These are phyloP conservation scores for Fusarium guadeloupense DNA, from an alignment of 2,329 filamentous ascomycete species.

Conservation along the genomic window DNA sequence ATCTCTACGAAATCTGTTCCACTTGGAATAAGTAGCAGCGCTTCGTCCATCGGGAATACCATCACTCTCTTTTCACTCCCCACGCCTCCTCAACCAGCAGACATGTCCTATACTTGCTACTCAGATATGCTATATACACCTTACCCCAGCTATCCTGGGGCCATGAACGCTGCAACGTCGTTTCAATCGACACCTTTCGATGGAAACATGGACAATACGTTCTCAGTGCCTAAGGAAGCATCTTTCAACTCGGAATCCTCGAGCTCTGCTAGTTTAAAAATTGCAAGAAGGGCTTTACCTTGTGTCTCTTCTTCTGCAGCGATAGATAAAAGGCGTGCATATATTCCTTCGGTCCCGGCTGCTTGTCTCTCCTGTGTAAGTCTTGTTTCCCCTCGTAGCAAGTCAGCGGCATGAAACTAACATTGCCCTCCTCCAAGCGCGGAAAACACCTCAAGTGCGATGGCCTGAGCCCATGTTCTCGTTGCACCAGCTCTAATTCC, in stretches of 20 bases:
- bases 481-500: slow-evolving; percentile 67
- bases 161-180: slow-evolving; percentile 19
- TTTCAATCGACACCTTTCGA: slow-evolving; percentile 9
- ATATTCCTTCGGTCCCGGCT: slow-evolving; percentile 54
- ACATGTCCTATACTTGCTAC: slow-evolving; percentile 32
- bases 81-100: slow-evolving; percentile 21
- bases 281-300: slow-evolving; percentile 24
- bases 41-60: slow-evolving; percentile 14
- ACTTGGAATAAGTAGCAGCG: slow-evolving; percentile 15
- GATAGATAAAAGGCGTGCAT: slow-evolving; percentile 39
- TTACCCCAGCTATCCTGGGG: slow-evolving; percentile 31
- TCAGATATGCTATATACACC: slow-evolving; percentile 11
- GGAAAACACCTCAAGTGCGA: slow-evolving; percentile 81
- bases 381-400: slow-evolving; percentile 13
- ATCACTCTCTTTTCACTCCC: slow-evolving; percentile 17
- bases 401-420: slow-evolving; percentile 4
- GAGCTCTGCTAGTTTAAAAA: slow-evolving; percentile 28
- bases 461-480: slow-evolving; percentile 73
- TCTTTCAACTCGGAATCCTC: slow-evolving; percentile 40
- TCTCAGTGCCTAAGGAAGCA: slow-evolving; percentile 27
- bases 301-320: slow-evolving; percentile 33
- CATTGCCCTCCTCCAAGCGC: slow-evolving; percentile 54
- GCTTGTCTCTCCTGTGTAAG: slow-evolving; percentile 67
- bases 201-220: slow-evolving; percentile 22
- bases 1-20: slow-evolving; percentile 19